Evolutionary conservation across 1,284 basidiomycete genomes (phyloP), one percentile per base, ranked within the genome.

Genomic region (Pseudozyma sp.): DNA sequence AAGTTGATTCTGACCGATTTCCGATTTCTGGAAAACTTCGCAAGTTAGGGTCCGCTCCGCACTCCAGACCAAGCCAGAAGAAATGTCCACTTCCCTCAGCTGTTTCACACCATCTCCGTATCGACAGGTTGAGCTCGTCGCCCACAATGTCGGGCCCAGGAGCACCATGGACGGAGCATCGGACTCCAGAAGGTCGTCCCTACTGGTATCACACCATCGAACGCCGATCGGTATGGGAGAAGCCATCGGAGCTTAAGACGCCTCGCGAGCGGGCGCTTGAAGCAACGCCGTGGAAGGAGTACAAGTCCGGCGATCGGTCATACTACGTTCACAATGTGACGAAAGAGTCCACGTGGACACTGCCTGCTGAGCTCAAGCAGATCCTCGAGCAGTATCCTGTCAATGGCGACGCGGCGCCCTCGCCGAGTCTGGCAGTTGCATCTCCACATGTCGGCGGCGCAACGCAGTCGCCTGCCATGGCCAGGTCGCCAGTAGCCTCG

Each of bases 251-350:
- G 66, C 79, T 84, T 40, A 82, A 81, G 53, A 77, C 79, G 14
- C 66, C 77, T 14, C 73, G 79, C n/a, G 82, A 84, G 43, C 67
- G 77, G 11, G 80, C 79, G 4, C 66, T 84, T 33, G 79, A 81
- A 45, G 43, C 62, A 1, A 84, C 81, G 34, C 71, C 73, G n/a
- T 84, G 82, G 82, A 82, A 79, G 47, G 79, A 80, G 53, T 84
- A 84, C 74, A 76, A 80, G 64, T 71, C 77, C 5, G 81, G 81
- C 42, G 81, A 80, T 17, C 54, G 81, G 30, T 79, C 68, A 33
- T 84, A 84, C 68, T 84, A 84, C 63, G 82, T 83, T 4, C 68
- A 84, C 53, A 71, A 64, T 31, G 65, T 80, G n/a, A 84, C 82
- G 29, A 83, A 83, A 58, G 59, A 79, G 68, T 81, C 77, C 7